Percentiles rank a stretch among this genome's conserved stretches.
phyloP scores from a whole-genome alignment of 176 grass and related monocot species.

The Alloteropsis semialata region DNA sequence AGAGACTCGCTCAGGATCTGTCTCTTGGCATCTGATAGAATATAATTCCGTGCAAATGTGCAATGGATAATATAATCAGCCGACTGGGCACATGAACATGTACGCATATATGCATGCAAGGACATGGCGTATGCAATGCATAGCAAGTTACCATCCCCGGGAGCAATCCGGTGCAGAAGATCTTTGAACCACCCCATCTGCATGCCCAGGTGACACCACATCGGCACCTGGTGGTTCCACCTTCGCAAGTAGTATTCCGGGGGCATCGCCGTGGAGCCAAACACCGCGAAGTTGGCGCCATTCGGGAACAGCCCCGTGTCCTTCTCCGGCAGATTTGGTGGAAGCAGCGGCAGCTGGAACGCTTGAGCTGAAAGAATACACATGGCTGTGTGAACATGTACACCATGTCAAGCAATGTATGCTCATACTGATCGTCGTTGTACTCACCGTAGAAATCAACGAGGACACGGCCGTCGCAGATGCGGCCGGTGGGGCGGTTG shows the following conservation, averaged over 20 bases:
- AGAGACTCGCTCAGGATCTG: slow-evolving; percentile 40
- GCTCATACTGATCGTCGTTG: background rate
- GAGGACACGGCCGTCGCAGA: slow-evolving; percentile 42
- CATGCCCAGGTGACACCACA: slow-evolving; percentile 4
- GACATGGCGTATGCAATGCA: background rate
- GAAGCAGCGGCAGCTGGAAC: slow-evolving; percentile 36
- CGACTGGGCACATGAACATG: too few species aligned
- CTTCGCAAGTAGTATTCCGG: slow-evolving; percentile 25
- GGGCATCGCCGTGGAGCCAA: slow-evolving; percentile 35
- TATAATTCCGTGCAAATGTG: too few species aligned
- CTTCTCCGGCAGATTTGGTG: slow-evolving; percentile 36
- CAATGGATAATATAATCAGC: too few species aligned
- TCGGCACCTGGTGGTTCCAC: background rate
- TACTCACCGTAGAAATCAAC: slow-evolving; percentile 22
- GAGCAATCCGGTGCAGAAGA: slow-evolving; percentile 39
- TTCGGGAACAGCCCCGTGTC: slow-evolving; percentile 25
- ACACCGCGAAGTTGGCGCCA: slow-evolving; percentile 65
- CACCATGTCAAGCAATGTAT: background rate
- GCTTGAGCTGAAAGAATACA: slow-evolving; percentile 46
- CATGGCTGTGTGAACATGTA: too few species aligned
- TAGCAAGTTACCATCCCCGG: slow-evolving; percentile 3
- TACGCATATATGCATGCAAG: background rate
- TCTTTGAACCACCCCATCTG: slow-evolving; percentile 53
- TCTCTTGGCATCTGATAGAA: slow-evolving; percentile 8
- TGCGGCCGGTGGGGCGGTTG: slow-evolving; percentile 34